Evolutionary conservation across 371 early-diverging fungal species (phyloP).

Genomic region (Rhizomucor miehei): DNA sequence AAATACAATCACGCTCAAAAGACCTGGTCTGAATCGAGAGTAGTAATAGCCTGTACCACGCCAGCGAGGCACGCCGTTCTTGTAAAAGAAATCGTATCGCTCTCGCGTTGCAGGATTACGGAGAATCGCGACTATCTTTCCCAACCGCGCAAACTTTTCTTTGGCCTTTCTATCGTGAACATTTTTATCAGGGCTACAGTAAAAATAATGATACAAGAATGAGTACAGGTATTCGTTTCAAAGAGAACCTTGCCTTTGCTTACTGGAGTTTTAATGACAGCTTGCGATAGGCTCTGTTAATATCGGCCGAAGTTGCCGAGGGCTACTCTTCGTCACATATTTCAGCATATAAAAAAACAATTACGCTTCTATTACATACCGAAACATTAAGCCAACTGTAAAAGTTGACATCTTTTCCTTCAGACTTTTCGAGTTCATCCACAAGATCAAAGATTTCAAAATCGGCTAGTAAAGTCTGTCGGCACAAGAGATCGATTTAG

Average conservation of each 20-base stretch:
- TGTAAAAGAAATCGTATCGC: conserved; percentile 81
- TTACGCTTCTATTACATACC: conserved; percentile 12
- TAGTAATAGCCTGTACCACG: conserved; percentile 83
- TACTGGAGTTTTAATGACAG: conserved; percentile 92
- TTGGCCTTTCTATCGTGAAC: conserved; percentile 46
- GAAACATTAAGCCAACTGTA: conserved; percentile 59
- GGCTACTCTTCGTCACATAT: conserved; percentile 26
- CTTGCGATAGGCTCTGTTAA: conserved; percentile 86
- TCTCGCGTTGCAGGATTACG: conserved; percentile 65
- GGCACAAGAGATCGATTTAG: background rate
- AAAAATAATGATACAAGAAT: too few species aligned
- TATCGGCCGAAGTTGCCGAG: conserved; percentile 68
- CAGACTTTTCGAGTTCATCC: conserved; percentile 69
- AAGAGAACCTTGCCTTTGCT: too few species aligned
- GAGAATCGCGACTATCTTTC: conserved; percentile 67
- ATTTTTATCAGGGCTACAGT: conserved; percentile 79
- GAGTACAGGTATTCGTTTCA: too few species aligned
- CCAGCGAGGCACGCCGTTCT: conserved; percentile 89
- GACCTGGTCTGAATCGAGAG: conserved; percentile 76
- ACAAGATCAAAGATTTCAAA: conserved; percentile 85
- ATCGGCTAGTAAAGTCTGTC: conserved; percentile 32
- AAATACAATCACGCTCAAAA: conserved; percentile 58
- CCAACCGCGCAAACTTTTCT: conserved; percentile 66
- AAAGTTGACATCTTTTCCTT: conserved; percentile 62
- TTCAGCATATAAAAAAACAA: too few species aligned